phyloP scores from a whole-genome alignment of 257 asterid species.

The Solanum megistacrolobum region DNA sequence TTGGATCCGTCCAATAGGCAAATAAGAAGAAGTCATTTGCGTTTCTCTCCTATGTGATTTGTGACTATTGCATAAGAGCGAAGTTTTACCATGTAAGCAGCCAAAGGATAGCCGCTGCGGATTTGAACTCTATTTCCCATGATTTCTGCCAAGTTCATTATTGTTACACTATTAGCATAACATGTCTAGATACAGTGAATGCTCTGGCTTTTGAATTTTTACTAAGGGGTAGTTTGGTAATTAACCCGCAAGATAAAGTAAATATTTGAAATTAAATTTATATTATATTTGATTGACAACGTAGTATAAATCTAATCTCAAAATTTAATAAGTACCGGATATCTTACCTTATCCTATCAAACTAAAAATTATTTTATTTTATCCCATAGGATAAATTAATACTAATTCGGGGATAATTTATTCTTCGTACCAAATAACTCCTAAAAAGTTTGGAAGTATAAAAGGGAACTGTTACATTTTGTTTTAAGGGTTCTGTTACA shows the following conservation, averaged over 20 bases:
- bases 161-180: background rate
- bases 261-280: background rate
- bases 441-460: background rate
- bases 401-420: no score
- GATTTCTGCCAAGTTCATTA: background rate
- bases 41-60: background rate
- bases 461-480: no score
- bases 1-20: background rate
- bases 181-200: background rate
- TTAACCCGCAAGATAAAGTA: rapidly evolving
- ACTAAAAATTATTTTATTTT: no score
- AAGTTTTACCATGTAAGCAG: no score
- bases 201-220: background rate
- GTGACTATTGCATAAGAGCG: background rate
- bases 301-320: no score
- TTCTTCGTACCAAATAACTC: background rate
- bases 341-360: background rate
- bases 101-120: rapidly evolving
- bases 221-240: background rate
- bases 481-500: no score
- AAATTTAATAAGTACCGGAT: no score
- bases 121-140: background rate
- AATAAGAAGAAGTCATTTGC: background rate
- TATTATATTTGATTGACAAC: background rate
- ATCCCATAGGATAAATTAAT: background rate